Evolutionary conservation across 208 protist genomes (phyloP), one percentile per base, ranked within the genome.

Genomic region (Crithidia acanthocephali): DNA sequence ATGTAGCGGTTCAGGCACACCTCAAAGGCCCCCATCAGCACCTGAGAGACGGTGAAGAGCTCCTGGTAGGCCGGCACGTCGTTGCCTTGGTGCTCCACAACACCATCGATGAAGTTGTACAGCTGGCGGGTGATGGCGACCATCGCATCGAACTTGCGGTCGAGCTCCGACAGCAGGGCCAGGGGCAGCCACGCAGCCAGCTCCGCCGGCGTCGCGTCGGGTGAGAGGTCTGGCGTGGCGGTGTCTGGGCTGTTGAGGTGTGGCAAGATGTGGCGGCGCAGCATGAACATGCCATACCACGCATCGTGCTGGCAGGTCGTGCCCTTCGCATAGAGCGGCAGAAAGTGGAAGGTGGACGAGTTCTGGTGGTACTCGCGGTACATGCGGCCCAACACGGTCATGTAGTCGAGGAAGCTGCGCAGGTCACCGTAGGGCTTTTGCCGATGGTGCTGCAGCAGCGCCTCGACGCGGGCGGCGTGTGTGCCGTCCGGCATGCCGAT

Each of bases 61-160:
- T 99, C 98, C 53, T 99, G 98, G 75, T 97, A 95, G 40, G 89
- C 87, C 22, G 94, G 91, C 4, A 96, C 88, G 84, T 99, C 99
- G 56, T 94, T 87, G 55, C 98, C 99, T 63, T 99, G 98, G 61
- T 98, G 83, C 13, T 70, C 66, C 40, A 90, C 80, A 42, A 83
- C 64, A 48, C 95, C 97, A 58, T 94, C 85, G 50, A 96, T 88
- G 51, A 99, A 96, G 33, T 55, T 45, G 76, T 97, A 99, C 27
- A 99, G 91, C 84, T 99, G 98, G 35, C 95, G 90, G n/a, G 98
- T 74, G 71, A 98, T 98, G 44, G 90, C 81, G 72, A 99, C 63
- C 20, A 99, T 84, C 16, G 98, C 79, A 59, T 99, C 87, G 70
- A 98, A 99, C 88, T 99, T 99, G 37, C 88, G 76, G 33, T 79